Base-by-base conservation (phyloP, 345 rosid species). In the Iberis pinnata region DNA sequence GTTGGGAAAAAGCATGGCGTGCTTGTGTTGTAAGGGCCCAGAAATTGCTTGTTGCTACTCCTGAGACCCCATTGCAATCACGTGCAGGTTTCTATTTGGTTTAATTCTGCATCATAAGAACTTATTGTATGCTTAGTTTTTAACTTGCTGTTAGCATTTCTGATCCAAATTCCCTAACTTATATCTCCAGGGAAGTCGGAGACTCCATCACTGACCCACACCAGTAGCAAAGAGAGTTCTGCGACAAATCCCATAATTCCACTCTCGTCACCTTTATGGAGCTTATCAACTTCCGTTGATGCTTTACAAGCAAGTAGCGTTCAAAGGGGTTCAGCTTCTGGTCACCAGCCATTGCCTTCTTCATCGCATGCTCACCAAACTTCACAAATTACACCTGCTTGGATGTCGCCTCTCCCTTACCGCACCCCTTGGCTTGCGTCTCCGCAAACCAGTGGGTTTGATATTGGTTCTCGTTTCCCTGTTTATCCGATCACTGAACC, bases 1-100 rank as follows among this genome's bases (percentile, higher is more conserved):
- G 61, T 35, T 93, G 99, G 99, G 99, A 93, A 69, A 82, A 72
- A 50, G 74, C 76, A 19, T 80, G 90, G 92, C 92, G 76, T 63
- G 71, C 71, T 43, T 80, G 78, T 70, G 70, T 72, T 25, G 84
- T 78, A 53, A 84, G 85, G 70, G 73, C 74, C 65, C 88, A 82
- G 68, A 82, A 73, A 67, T 56, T 71, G 43, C 68, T 54, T 73
- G 52, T 65, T 10, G 44, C 52, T 60, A 72, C 61, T 42, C 78
- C 89, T 6, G 87, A 78, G 70, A 86, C 94, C 6, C 92, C 94
- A 13, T 16, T 78, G 68, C 95, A 73, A 46, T 64, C 87, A 24
- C 84, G 67, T 39, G 45, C 79, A 77, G 97, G 98, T 92, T 68
- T 50, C 49, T 59, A 11, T 9, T 48, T 60, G 44, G 46, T 9